Percentiles rank a stretch among this genome's conserved stretches.
Evolutionary conservation across 352 stramenopile genomes (phyloP).

Genomic region (Phytophthora foliorum): DNA sequence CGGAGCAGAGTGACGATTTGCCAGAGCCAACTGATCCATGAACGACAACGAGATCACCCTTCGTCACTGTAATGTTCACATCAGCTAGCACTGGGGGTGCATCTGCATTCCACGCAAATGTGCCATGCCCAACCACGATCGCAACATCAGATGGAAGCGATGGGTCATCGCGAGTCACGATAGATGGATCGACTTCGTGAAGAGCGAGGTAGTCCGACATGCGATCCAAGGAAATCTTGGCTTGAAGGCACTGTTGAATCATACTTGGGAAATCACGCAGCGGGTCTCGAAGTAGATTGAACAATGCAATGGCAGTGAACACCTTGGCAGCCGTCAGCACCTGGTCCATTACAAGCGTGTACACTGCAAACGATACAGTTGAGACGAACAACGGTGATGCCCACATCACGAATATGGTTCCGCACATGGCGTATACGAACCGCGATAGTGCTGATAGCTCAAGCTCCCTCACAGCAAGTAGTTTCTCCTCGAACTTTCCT

Average conservation of each 20-base stretch:
- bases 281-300: conserved; percentile 48
- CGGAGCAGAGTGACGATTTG: conserved; percentile 64
- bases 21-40: conserved; percentile 55
- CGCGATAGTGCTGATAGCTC: conserved; percentile 83
- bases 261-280: conserved; percentile 42
- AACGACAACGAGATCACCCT: conserved; percentile 60
- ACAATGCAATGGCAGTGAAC: conserved; percentile 61
- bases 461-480: conserved; percentile 67
- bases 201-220: conserved; percentile 43
- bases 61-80: conserved; percentile 48
- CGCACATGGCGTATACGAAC: conserved; percentile 50
- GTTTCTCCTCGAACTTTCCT: conserved; percentile 76
- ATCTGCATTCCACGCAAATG: conserved; percentile 43
- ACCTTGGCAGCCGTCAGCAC: conserved; percentile 58
- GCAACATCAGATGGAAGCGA: conserved; percentile 11
- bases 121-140: conserved; percentile 36
- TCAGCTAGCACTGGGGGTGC: conserved; percentile 31
- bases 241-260: conserved; percentile 46
- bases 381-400: conserved; percentile 55
- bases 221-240: conserved; percentile 43
- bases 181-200: conserved; percentile 32
- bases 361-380: conserved; percentile 55
- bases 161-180: conserved; percentile 16
- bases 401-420: conserved; percentile 69
- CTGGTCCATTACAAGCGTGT: conserved; percentile 50